Evolutionary conservation across 352 stramenopile genomes (phyloP).

Genomic region (Globisporangium irregulare): DNA sequence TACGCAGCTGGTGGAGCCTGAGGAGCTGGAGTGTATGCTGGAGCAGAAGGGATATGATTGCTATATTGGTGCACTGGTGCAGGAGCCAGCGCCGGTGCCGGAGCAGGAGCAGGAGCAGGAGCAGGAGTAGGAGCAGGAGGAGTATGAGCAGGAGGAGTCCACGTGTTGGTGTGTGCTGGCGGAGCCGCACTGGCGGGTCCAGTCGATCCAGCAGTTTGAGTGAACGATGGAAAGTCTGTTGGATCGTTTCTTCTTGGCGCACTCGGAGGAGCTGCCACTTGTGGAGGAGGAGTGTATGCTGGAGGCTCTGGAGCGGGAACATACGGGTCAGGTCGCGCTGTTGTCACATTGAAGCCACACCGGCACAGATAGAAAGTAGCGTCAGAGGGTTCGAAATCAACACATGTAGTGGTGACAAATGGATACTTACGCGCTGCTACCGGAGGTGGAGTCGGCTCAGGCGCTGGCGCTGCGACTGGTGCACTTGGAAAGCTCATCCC

Average conservation of each 20-base stretch:
- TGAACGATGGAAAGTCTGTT: slow-evolving; percentile 47
- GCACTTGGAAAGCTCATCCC: slow-evolving; percentile 16
- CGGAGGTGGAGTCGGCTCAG: background rate
- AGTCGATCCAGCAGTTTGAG: slow-evolving; percentile 32
- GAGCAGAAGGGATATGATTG: slow-evolving; percentile 7
- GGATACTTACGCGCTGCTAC: background rate
- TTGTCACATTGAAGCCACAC: background rate
- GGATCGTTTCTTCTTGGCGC: slow-evolving; percentile 18
- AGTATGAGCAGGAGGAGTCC: slow-evolving; percentile 9
- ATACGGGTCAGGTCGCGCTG: slow-evolving; percentile 10
- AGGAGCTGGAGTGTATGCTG: slow-evolving; percentile 2
- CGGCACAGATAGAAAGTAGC: background rate
- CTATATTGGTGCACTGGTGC: slow-evolving; percentile 11
- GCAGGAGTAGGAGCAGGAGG: background rate
- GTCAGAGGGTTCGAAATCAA: background rate
- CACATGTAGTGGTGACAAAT: background rate
- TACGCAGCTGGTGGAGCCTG: slow-evolving; percentile 4
- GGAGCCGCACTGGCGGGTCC: slow-evolving; percentile 14
- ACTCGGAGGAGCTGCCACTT: slow-evolving; percentile 10
- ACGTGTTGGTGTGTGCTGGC: slow-evolving; percentile 7
- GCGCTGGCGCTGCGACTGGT: background rate
- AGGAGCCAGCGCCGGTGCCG: background rate
- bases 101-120: background rate
- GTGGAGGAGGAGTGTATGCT: slow-evolving; percentile 12
- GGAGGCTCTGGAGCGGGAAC: background rate